Percentiles rank a stretch among this genome's conserved stretches.
phyloP scores from a whole-genome alignment of 2,329 filamentous ascomycete genomes.

The Magnaporthiopsis rhizophila region DNA sequence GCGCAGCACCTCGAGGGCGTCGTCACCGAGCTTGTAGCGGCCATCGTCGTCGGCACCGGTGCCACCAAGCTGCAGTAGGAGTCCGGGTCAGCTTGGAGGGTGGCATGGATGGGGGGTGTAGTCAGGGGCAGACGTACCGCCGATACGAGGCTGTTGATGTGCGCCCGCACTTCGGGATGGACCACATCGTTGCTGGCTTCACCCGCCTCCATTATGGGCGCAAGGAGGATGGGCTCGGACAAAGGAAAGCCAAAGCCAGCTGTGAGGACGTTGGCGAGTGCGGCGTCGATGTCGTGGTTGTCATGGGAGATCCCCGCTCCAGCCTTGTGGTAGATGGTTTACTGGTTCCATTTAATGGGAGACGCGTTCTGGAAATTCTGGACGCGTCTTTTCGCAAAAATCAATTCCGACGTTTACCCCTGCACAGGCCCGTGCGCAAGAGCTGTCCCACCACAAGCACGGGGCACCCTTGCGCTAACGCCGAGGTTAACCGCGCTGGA shows the following conservation, averaged over 20 bases:
- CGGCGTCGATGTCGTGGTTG: not conserved
- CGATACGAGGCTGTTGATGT: constrained; percentile 88
- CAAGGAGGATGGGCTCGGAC: constrained; percentile 2
- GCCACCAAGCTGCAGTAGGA: constrained; percentile 64
- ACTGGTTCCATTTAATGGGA: not conserved
- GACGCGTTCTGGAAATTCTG: constrained; percentile 3
- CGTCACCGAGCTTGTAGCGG: constrained; percentile 83
- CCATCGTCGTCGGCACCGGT: constrained; percentile 71
- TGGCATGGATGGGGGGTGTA: not conserved
- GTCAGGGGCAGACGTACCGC: constrained; percentile 54
- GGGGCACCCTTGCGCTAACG: not conserved
- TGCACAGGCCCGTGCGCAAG: not conserved
- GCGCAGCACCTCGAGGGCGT: constrained; percentile 82
- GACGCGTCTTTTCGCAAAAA: constrained; percentile 1
- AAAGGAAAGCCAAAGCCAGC: not conserved
- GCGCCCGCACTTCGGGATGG: constrained; percentile 85
- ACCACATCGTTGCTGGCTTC: constrained; percentile 55
- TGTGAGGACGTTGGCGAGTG: not conserved
- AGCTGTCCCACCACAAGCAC: too few species aligned
- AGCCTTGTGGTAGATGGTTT: not conserved
- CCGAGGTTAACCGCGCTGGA: constrained; percentile 9
- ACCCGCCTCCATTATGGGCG: constrained; percentile 42
- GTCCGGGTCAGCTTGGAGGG: constrained; percentile 12
- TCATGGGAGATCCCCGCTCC: not conserved
- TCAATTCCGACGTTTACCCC: not conserved